phyloP scores from a whole-genome alignment of 2,329 filamentous ascomycete genomes.

The Tolypocladium nubicola region DNA sequence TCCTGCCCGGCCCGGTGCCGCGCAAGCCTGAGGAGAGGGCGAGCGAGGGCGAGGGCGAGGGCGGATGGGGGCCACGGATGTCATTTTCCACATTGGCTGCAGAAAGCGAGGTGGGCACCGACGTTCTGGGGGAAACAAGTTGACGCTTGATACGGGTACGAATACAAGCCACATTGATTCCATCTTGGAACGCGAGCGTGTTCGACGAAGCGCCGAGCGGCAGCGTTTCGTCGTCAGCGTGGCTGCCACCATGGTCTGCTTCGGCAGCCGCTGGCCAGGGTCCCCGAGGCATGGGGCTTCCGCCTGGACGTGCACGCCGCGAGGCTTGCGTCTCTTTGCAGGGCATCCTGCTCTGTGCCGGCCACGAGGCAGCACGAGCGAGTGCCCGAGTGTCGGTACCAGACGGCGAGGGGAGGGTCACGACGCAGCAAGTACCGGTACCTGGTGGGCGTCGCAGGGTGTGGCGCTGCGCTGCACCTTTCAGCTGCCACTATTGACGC shows the following conservation, averaged over 20 bases:
- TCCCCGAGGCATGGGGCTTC: background rate
- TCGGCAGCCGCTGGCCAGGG: background rate
- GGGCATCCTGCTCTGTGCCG: background rate
- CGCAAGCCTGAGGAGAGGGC: background rate
- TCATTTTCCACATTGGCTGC: background rate
- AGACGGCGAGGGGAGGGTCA: background rate
- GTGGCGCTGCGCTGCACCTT: constrained; percentile 5
- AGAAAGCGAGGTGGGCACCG: background rate
- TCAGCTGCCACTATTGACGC: constrained; percentile 4
- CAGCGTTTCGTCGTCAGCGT: background rate
- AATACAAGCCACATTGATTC: background rate
- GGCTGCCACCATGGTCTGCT: background rate
- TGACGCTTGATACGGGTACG: background rate
- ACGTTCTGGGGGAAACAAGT: background rate
- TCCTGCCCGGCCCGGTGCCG: background rate
- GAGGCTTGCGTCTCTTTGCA: background rate
- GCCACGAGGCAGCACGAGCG: background rate
- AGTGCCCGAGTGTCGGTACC: background rate
- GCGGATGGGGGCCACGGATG: background rate
- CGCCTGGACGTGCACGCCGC: background rate
- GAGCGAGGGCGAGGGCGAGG: background rate
- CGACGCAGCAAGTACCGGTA: background rate
- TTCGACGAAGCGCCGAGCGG: constrained; percentile 6
- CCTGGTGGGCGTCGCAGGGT: background rate
- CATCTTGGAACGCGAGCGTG: constrained; percentile 1